Evolutionary conservation across 1,139 yeast species (phyloP), one percentile per base, ranked within the genome.

Genomic region (Hyphopichia pseudoburtonii): DNA sequence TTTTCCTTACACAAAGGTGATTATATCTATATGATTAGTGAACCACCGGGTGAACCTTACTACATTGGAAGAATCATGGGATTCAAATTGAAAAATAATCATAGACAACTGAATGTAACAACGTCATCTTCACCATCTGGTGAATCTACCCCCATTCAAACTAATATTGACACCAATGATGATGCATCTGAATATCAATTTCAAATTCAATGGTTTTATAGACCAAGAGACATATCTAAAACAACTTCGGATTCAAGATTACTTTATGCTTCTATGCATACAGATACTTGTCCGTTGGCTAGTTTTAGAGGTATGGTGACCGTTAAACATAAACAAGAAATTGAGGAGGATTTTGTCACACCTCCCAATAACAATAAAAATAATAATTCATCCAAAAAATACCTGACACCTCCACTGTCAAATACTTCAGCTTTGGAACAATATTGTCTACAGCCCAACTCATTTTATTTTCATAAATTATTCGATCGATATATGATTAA

Each of bases 21-120:
- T 40, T 82, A 74, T 46, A 84, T 90, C 5, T 90, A 86, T 56
- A 81, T 92, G 79, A 73, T 89, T 18, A 82, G 95, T 45, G 97
- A 88, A 56, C 97, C 97, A 1, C 92, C 96, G 0, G 95, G 96
- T 1, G 97, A 90, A 50, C 97, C 97, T 0, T 90, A 86, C 63
- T 89, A 87, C 52, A 78, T 92, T 33, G 97, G 95, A 0, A 70
- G 94, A 37, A 74, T 92, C 34, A 77, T 87, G 74, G 95, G 90
- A 18, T 88, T 89, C 56, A 78, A 75, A 12, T 59, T 56, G 34
- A 76, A 70, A 44, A 51, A 47, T 18, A 43, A 36, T 7, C 31
- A 30, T 24, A n/a, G n/a, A n/a, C 30, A 30, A 3, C 32, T 12
- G 22, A 32, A 29, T 16, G 11, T 22, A 14, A 27, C 18, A 3